A percentile compares a stretch with the other conserved stretches of the same genome.
These are phyloP conservation scores for Cladophialophora immunda DNA, from an alignment of 2,329 filamentous ascomycete genomes.

Conservation along the genomic window DNA sequence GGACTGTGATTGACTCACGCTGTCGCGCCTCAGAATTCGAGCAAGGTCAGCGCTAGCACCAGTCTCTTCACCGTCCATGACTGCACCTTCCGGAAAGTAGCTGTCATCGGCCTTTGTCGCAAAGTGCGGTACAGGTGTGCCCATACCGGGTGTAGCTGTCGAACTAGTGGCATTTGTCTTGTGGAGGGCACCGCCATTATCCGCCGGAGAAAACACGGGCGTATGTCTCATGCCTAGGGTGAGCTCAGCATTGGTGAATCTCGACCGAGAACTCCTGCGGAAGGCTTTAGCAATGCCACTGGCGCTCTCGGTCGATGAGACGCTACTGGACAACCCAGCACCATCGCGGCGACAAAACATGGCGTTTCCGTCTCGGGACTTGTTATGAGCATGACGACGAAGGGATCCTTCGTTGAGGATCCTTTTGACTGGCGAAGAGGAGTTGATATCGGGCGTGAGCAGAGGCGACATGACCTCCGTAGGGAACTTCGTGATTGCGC, in stretches of 20 bases:
- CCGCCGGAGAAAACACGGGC: constrained; percentile 55
- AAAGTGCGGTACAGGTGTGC: constrained; percentile 64
- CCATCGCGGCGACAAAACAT: constrained; percentile 29
- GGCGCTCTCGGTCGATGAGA: constrained; percentile 54
- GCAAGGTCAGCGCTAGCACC: constrained; percentile 65
- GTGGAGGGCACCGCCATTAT: constrained; percentile 51
- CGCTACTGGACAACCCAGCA: constrained; percentile 49
- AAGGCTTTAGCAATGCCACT: constrained; percentile 33
- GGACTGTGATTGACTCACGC: constrained; percentile 57
- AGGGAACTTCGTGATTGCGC: constrained; percentile 27
- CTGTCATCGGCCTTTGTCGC: constrained; percentile 40
- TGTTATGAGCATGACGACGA: constrained; percentile 28
- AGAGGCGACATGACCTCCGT: constrained; percentile 33
- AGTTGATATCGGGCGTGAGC: constrained; percentile 32
- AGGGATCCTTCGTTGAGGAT: constrained; percentile 20
- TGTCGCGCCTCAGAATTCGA: constrained; percentile 62
- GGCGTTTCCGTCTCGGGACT: constrained; percentile 29
- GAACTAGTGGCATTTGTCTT: constrained; percentile 62
- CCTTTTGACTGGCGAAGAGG: constrained; percentile 28
- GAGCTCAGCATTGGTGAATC: constrained; percentile 1
- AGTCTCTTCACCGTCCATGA: constrained; percentile 49
- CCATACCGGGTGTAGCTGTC: constrained; percentile 59
- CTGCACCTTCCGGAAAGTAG: constrained; percentile 37
- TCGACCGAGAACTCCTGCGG: constrained; percentile 21
- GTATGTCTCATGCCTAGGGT: constrained; percentile 15